Conservation (phyloP, 495 filamentous ascomycete genomes). For the Penicillium psychrofluorescens region DNA sequence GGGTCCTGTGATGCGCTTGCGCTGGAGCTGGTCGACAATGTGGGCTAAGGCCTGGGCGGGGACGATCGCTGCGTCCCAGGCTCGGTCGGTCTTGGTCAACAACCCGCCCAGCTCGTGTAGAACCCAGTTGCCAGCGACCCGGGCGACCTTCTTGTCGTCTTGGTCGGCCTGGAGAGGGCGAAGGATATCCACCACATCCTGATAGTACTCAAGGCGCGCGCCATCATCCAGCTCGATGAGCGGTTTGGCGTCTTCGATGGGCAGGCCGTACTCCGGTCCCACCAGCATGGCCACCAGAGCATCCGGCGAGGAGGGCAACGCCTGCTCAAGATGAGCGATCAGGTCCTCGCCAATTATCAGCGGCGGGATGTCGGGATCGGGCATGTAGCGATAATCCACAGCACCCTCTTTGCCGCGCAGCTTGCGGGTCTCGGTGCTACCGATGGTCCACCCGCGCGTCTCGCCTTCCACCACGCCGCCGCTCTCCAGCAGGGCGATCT, state of each 20-base stretch:
- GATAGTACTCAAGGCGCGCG: constrained; percentile 74
- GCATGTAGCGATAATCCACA: constrained; percentile 98
- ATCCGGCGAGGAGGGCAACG: constrained; percentile 65
- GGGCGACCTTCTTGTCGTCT: constrained; percentile 17
- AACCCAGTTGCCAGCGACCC: constrained; percentile 60
- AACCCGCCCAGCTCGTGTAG: constrained; percentile 85
- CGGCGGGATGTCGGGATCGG: constrained; percentile 83
- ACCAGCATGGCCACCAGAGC: constrained; percentile 53
- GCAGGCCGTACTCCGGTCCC: constrained; percentile 50
- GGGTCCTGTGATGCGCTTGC: constrained; percentile 62
- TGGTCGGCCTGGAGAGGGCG: constrained; percentile 28
- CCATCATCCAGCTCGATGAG: constrained; percentile 73
- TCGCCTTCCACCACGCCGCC: constrained; percentile 78
- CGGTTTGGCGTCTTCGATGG: constrained; percentile 80
- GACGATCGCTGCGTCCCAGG: constrained; percentile 51
- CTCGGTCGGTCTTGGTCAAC: constrained; percentile 42
- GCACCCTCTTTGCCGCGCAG: constrained; percentile 93
- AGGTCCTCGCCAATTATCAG: constrained; percentile 68
- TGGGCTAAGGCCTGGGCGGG: constrained; percentile 54
- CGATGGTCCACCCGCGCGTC: constrained; percentile 86
- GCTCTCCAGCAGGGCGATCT: constrained; percentile 71
- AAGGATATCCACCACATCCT: constrained; percentile 58
- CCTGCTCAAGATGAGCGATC: constrained; percentile 49
- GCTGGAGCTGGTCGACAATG: constrained; percentile 57
- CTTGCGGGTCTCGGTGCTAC: constrained; percentile 63